Conservation (phyloP, 306 rosid species). For the Citrullus mucosospermus region DNA sequence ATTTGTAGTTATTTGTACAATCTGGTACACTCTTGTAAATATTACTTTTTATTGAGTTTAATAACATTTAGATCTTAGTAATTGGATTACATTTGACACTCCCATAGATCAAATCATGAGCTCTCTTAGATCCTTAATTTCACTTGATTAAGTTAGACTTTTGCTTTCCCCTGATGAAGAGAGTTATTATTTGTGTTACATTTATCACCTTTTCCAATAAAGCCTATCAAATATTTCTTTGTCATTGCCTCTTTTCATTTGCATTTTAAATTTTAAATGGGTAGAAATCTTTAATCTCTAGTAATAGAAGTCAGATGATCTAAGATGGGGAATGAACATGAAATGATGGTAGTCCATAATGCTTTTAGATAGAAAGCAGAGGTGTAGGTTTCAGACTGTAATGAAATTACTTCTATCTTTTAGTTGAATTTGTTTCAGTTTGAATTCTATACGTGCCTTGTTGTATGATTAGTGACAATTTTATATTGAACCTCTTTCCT, state of each 20-base stretch:
- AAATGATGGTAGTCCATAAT: not conserved
- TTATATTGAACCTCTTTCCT: slow-evolving; percentile 2
- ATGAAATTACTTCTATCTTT: not conserved
- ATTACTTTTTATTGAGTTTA: not conserved
- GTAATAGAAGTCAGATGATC: not conserved
- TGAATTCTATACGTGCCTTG: not conserved
- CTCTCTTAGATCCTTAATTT: not conserved
- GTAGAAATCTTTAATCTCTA: not conserved
- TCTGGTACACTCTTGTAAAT: not conserved
- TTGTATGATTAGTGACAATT: not conserved
- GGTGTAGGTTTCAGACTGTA: not conserved
- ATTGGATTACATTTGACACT: not conserved
- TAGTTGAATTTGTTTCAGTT: not conserved
- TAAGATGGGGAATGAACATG: not conserved
- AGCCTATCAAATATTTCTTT: not conserved
- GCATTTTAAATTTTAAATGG: not conserved
- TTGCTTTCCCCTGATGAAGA: not conserved
- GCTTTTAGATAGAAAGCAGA: not conserved
- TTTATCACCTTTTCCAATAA: not conserved
- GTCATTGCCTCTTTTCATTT: not conserved
- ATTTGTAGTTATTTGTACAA: not conserved
- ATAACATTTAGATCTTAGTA: not conserved
- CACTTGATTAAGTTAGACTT: not conserved
- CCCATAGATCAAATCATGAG: not conserved
- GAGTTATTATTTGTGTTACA: not conserved